These are phyloP conservation scores for Penicillium palitans DNA, from an alignment of 2,329 filamentous ascomycete species.

Conservation along the genomic window DNA sequence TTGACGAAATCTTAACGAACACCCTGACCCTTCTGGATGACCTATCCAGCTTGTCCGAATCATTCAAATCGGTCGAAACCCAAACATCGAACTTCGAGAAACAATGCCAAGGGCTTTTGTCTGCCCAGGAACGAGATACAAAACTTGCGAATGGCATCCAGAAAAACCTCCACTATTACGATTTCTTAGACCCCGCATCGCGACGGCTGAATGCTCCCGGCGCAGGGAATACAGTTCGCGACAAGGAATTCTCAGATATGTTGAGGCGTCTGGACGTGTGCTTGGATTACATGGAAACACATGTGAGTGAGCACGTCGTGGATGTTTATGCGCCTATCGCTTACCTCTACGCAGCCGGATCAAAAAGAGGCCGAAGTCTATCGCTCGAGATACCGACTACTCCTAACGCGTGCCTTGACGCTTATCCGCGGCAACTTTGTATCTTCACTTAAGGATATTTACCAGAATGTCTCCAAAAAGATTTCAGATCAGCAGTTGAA, in stretches of 20 bases:
- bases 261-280: conserved; percentile 84
- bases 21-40: conserved; percentile 74
- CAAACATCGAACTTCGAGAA: conserved; percentile 93
- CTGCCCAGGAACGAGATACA: conserved; percentile 77
- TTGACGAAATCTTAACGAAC: conserved; percentile 74
- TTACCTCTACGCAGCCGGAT: conserved; percentile 56
- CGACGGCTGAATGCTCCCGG: conserved; percentile 88
- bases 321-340: not conserved
- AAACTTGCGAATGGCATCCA: conserved; percentile 80
- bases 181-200: conserved; percentile 87
- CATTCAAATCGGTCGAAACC: conserved; percentile 81
- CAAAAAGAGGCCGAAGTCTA: conserved; percentile 89
- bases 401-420: conserved; percentile 69
- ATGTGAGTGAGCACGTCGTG: conserved; percentile 56
- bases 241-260: conserved; percentile 83
- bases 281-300: conserved; percentile 85
- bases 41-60: conserved; percentile 75
- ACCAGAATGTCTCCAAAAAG: conserved; percentile 61
- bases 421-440: conserved; percentile 68
- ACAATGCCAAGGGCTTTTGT: conserved; percentile 84
- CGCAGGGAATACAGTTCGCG: conserved; percentile 79
- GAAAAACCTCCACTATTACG: conserved; percentile 90
- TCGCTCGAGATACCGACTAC: conserved; percentile 78
- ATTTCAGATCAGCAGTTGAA: conserved; percentile 68
- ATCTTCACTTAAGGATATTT: conserved; percentile 61